Conservation (phyloP, 352 stramenopile genomes). For the Phytophthora pini region DNA sequence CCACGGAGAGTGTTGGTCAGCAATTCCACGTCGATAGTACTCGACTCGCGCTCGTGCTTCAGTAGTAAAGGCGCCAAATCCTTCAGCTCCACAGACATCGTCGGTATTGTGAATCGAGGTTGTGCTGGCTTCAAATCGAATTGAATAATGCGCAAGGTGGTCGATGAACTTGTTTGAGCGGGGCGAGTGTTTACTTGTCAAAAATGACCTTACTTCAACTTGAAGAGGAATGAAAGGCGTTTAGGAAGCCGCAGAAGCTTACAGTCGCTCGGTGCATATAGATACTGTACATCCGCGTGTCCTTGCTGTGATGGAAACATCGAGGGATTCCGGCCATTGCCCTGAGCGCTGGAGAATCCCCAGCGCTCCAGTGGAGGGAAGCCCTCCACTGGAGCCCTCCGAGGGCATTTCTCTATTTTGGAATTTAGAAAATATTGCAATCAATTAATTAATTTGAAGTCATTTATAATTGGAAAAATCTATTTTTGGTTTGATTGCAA, state of each 20-base stretch:
- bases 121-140: conserved; percentile 3
- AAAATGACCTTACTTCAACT: conserved; percentile 21
- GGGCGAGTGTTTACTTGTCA: conserved; percentile 27
- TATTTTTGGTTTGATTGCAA: no score
- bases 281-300: no score
- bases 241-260: no score
- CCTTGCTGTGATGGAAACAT: no score
- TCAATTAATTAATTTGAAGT: neutral
- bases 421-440: neutral
- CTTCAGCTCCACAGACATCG: conserved; percentile 14
- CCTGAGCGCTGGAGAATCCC: neutral
- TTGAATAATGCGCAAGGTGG: conserved; percentile 16
- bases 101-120: neutral
- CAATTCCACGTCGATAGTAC: conserved; percentile 14
- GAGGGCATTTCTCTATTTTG: no score
- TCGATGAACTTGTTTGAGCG: neutral
- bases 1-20: conserved; percentile 22
- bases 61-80: conserved; percentile 22
- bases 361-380: no score
- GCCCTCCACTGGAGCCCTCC: no score
- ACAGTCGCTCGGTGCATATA: no score
- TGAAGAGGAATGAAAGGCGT: conserved; percentile 4
- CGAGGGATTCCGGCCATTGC: no score
- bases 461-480: no score
- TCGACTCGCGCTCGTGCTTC: conserved; percentile 10